Conservation (phyloP, 2,329 filamentous ascomycete species). For the Xylariales sp. region DNA sequence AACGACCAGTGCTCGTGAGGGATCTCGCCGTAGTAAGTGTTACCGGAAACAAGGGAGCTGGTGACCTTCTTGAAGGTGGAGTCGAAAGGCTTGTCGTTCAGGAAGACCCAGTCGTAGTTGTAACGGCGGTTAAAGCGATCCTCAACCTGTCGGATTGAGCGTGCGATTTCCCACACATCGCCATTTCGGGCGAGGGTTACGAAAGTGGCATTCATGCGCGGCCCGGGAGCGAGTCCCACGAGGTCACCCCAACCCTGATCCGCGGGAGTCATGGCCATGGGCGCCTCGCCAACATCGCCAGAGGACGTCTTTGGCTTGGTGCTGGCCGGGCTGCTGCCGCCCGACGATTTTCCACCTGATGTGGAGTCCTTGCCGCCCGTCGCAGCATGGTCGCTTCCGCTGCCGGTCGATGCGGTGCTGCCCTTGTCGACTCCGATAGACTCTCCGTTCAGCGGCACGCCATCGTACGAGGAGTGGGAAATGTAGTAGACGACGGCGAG, state of each 20-base stretch:
- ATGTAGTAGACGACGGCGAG: slow-evolving; percentile 79
- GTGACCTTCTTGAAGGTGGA: slow-evolving; percentile 92
- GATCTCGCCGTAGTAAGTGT: slow-evolving; percentile 85
- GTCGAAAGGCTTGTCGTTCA: slow-evolving; percentile 94
- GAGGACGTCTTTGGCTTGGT: slow-evolving; percentile 19
- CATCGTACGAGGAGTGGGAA: slow-evolving; percentile 51
- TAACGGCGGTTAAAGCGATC: slow-evolving; percentile 97
- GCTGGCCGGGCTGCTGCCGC: slow-evolving; percentile 8
- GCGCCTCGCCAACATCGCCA: slow-evolving; percentile 35
- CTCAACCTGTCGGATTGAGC: slow-evolving; percentile 93
- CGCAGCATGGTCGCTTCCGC: no score
- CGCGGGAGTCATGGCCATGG: slow-evolving; percentile 48
- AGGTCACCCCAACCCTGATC: slow-evolving; percentile 51
- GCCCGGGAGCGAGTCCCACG: slow-evolving; percentile 52
- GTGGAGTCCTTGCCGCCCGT: slow-evolving; percentile 27
- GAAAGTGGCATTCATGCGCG: slow-evolving; percentile 94
- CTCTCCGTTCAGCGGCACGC: slow-evolving; percentile 40
- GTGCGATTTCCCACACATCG: slow-evolving; percentile 94
- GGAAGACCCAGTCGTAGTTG: slow-evolving; percentile 98
- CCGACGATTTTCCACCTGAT: slow-evolving; percentile 14
- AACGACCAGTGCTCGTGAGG: slow-evolving; percentile 95
- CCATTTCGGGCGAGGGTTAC: slow-evolving; percentile 90
- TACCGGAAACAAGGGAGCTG: slow-evolving; percentile 83
- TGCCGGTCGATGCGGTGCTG: background rate
- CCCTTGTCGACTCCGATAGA: slow-evolving; percentile 19